Conservation (phyloP, 306 rosid species). For the Herpetospermum pedunculosum region DNA sequence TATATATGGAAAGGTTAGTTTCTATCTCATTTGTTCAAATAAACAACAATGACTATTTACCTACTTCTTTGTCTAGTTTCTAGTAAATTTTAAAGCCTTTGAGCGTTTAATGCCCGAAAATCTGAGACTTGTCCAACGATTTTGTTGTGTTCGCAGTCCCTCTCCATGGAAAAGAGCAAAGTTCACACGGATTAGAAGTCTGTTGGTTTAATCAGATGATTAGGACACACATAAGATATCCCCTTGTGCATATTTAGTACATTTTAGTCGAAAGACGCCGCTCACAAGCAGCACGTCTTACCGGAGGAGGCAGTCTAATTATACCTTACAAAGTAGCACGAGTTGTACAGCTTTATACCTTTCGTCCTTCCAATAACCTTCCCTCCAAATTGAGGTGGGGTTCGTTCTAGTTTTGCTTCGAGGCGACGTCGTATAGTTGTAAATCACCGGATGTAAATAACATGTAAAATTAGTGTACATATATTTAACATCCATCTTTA, state of each 20-base stretch:
- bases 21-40: background rate
- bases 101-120: background rate
- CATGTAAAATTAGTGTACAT: background rate
- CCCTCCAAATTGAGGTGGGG: background rate
- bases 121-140: background rate
- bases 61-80: background rate
- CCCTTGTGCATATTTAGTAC: background rate
- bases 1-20: background rate
- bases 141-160: constrained; percentile 1
- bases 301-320: background rate
- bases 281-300: background rate
- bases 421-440: background rate
- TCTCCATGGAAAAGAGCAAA: background rate
- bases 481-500: background rate
- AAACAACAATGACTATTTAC: background rate
- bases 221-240: background rate
- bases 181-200: constrained; percentile 7
- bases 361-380: background rate
- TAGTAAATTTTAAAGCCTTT: background rate
- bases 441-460: background rate
- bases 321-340: background rate
- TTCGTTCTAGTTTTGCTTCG: background rate
- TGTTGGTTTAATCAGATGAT: background rate
- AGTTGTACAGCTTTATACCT: background rate
- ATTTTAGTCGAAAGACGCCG: background rate